A percentile compares a stretch with the other conserved stretches of the same genome.
phyloP scores from a whole-genome alignment of 345 rosid genomes.

The Toxicodendron radicans region DNA sequence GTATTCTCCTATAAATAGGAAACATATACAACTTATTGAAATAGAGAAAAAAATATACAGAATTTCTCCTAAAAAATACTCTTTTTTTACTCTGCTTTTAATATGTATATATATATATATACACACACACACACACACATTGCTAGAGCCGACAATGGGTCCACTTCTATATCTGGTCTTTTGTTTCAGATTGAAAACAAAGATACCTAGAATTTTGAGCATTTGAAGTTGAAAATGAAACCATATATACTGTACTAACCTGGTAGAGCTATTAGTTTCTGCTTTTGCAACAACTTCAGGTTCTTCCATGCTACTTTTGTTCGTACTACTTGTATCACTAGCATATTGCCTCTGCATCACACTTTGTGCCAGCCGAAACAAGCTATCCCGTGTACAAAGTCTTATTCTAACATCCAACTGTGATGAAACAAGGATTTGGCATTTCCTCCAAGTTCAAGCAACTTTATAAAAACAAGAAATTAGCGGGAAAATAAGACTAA shows the following conservation, averaged over 20 bases:
- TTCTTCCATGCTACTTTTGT: conserved; percentile 52
- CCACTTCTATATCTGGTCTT: too few relatives aligned
- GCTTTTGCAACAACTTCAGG: conserved; percentile 42
- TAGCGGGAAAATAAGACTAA: conserved; percentile 27
- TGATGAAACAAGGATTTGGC: conserved; percentile 26
- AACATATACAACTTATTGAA: too few relatives aligned
- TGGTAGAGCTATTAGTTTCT: conserved; percentile 35
- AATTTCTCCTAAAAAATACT: too few relatives aligned
- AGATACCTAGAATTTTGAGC: too few relatives aligned
- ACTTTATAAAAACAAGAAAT: conserved; percentile 24
- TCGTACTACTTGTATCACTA: conserved; percentile 51
- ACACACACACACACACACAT: too few relatives aligned
- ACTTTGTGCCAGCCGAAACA: conserved; percentile 91
- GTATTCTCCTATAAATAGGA: too few relatives aligned
- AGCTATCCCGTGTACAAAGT: conserved; percentile 89
- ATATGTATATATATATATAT: too few relatives aligned
- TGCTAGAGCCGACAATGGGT: too few relatives aligned
- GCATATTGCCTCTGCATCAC: conserved; percentile 73
- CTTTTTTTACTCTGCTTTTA: too few relatives aligned
- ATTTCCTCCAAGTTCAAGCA: conserved; percentile 21
- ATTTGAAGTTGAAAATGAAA: too few relatives aligned
- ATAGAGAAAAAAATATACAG: too few relatives aligned
- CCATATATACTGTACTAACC: conserved; percentile 38
- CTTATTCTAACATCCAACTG: conserved; percentile 76
- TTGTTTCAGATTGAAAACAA: too few relatives aligned